Percentiles rank a stretch among this genome's conserved stretches.
These are phyloP conservation scores for Penstemon davidsonii DNA, from an alignment of 257 asterid genomes.

Conservation along the genomic window DNA sequence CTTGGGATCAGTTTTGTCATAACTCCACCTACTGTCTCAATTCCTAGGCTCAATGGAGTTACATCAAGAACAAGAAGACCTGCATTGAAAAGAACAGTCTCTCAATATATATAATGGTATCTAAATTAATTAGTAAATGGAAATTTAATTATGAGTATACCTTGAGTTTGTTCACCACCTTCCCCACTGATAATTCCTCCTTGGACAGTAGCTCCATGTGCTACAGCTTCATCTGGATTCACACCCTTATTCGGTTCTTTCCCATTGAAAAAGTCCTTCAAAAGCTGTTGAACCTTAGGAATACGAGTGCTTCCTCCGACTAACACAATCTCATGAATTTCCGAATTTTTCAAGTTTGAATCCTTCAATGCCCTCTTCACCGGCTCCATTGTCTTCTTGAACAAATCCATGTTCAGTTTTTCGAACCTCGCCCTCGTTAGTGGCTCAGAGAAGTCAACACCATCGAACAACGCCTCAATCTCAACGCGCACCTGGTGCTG, in stretches of 20 bases:
- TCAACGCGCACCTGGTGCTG: conserved; percentile 57
- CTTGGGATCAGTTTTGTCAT: conserved; percentile 61
- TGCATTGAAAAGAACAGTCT: conserved; percentile 27
- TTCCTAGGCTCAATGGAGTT: conserved; percentile 51
- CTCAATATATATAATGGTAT: not conserved
- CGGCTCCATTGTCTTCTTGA: conserved; percentile 52
- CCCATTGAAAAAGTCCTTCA: conserved; percentile 48
- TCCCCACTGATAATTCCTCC: conserved; percentile 42
- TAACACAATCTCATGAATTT: conserved; percentile 49
- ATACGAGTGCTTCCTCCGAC: conserved; percentile 62
- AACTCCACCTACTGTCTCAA: conserved; percentile 61
- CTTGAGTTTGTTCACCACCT: conserved; percentile 40
- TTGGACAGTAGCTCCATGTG: conserved; percentile 57
- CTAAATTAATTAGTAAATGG: not conserved
- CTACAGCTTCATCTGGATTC: conserved; percentile 60
- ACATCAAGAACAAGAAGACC: conserved; percentile 12
- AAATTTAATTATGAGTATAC: conserved; percentile 12
- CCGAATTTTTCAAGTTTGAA: conserved; percentile 41
- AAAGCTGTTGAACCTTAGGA: conserved; percentile 50
- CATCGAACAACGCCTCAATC: conserved; percentile 54
- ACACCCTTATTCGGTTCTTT: conserved; percentile 53
- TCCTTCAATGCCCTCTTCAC: conserved; percentile 54
- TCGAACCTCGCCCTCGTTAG: conserved; percentile 56
- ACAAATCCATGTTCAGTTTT: conserved; percentile 51
- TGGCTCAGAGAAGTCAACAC: conserved; percentile 57